These are phyloP conservation scores for Symbiotaphrina buchneri DNA, from an alignment of 495 filamentous ascomycete species.

Conservation along the genomic window DNA sequence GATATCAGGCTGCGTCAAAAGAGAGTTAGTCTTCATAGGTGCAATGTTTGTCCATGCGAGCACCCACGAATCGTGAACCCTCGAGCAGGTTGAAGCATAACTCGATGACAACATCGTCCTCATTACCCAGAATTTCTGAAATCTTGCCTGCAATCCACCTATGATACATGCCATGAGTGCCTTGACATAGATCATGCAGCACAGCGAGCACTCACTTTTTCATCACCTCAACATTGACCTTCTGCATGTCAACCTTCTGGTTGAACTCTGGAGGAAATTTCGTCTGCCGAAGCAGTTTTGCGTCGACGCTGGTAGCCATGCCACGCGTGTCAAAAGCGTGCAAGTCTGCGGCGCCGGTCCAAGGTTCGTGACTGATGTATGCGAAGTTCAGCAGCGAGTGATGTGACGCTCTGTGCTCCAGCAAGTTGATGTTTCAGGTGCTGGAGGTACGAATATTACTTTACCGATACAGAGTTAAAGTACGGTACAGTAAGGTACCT, in stretches of 20 bases:
- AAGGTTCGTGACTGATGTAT: background rate
- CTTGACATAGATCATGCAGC: background rate
- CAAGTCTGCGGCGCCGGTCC: background rate
- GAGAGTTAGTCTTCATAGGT: slow-evolving; percentile 1
- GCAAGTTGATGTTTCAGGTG: background rate
- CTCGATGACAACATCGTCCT: slow-evolving; percentile 90
- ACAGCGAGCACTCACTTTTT: slow-evolving; percentile 46
- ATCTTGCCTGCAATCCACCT: slow-evolving; percentile 89
- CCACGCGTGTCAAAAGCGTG: slow-evolving; percentile 1
- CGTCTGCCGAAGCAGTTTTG: slow-evolving; percentile 68
- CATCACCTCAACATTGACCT: slow-evolving; percentile 92
- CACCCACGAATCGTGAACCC: slow-evolving; percentile 51
- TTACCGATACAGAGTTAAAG: background rate
- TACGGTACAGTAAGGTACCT: background rate
- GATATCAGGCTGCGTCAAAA: slow-evolving; percentile 58
- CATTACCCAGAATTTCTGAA: slow-evolving; percentile 63
- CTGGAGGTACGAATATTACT: no score
- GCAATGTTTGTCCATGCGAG: slow-evolving; percentile 1
- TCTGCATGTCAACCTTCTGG: slow-evolving; percentile 89
- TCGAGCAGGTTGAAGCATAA: slow-evolving; percentile 80
- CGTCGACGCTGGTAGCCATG: slow-evolving; percentile 62
- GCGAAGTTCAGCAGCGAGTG: background rate
- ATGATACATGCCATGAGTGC: slow-evolving; percentile 6
- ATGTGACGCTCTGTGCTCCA: background rate
- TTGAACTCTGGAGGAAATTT: slow-evolving; percentile 91